These are phyloP conservation scores for Neurospora sp. DNA, from an alignment of 2,329 filamentous ascomycete genomes.

Conservation along the genomic window DNA sequence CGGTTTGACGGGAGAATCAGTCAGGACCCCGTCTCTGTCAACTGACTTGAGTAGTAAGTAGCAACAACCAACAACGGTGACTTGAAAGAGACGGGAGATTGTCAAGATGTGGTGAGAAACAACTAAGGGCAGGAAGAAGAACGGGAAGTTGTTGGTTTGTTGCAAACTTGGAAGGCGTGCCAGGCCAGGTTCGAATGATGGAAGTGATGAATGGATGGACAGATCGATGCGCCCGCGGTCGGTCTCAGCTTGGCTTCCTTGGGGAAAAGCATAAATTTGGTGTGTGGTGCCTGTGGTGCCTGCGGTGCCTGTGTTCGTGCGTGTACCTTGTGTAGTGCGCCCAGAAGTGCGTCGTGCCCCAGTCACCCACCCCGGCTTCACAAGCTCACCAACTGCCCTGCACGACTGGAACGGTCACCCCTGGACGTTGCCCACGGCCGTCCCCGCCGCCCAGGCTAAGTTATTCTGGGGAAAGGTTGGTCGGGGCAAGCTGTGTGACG, in stretches of 20 bases:
- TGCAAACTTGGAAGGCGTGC: background rate
- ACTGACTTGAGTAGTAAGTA: background rate
- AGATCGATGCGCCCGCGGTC: background rate
- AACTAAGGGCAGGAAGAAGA: background rate
- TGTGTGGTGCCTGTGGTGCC: conserved; percentile 8
- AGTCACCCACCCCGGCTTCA: background rate
- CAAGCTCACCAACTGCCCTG: background rate
- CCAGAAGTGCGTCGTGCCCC: too few species aligned
- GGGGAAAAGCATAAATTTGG: conserved; percentile 16
- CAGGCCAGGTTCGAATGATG: background rate
- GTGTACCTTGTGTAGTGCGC: background rate
- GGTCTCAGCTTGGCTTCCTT: background rate
- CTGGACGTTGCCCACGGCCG: background rate
- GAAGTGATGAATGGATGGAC: background rate
- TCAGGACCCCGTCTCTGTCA: background rate
- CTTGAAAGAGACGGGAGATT: background rate
- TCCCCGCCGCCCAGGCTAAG: background rate
- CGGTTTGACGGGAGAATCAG: background rate
- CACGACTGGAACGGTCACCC: background rate
- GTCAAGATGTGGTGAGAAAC: background rate
- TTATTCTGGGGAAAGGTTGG: conserved; percentile 14
- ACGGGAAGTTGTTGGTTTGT: background rate
- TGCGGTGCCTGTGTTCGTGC: conserved; percentile 1
- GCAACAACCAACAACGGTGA: background rate
- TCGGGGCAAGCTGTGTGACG: conserved; percentile 13